These are phyloP conservation scores for Aspergillus sp. DNA, from an alignment of 2,329 filamentous ascomycete genomes.

Conservation along the genomic window DNA sequence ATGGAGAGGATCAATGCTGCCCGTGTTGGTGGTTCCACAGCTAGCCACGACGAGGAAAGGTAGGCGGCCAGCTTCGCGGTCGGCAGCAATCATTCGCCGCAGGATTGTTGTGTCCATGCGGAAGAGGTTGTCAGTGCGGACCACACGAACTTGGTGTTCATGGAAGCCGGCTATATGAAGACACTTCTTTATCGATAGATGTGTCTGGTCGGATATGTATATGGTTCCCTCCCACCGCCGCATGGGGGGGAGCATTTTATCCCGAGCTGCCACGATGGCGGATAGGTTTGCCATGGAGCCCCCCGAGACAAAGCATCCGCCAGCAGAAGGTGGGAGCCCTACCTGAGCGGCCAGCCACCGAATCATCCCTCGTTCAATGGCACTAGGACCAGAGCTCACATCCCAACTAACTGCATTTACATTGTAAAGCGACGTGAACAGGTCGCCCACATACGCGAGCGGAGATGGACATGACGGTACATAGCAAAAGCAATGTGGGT, in stretches of 20 bases:
- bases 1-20: constrained; percentile 19
- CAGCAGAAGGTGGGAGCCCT: constrained; percentile 3
- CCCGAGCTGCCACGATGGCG: constrained; percentile 18
- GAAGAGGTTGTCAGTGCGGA: constrained; percentile 13
- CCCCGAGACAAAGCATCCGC: constrained; percentile 19
- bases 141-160: constrained; percentile 13
- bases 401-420: neutral
- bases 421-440: neutral
- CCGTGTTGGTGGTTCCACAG: constrained; percentile 18
- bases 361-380: neutral
- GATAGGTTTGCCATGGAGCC: constrained; percentile 22
- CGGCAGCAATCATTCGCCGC: constrained; percentile 1
- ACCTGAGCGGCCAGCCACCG: neutral
- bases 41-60: constrained; percentile 18
- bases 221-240: constrained; percentile 6
- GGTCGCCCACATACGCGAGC: neutral
- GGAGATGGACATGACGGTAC: neutral
- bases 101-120: constrained; percentile 8
- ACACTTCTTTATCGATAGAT: constrained; percentile 15
- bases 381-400: neutral
- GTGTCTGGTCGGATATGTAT: constrained; percentile 18
- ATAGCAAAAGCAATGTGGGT: neutral
- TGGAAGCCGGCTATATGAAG: constrained; percentile 15
- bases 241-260: constrained; percentile 9
- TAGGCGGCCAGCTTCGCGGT: neutral